Base-by-base conservation (phyloP, 1,284 basidiomycete genomes). In the Leccinum cinnamomeum region DNA sequence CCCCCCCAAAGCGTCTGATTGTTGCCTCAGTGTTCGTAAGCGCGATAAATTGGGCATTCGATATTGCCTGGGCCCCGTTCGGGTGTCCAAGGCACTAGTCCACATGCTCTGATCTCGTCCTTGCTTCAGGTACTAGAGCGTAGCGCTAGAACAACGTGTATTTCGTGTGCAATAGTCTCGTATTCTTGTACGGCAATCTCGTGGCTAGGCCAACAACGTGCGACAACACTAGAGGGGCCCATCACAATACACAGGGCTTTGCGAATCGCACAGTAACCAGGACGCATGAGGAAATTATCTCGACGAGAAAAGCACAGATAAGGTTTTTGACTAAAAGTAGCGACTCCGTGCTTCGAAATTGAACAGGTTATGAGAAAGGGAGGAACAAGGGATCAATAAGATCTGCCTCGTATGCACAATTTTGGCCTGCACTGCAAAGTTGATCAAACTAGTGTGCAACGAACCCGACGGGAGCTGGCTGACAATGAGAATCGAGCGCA, bases 301-400 rank as follows among this genome's bases (percentile, higher is more conserved):
- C 53, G 44, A 62, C 65, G 65, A 74, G 37, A 63, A 69, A 61
- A 60, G 60, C 23, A 65, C 20, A 68, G 59, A 73, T 74, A 71
- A 70, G 64, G 72, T 71, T 71, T 71, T 71, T 72, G 59, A 48
- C 72, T 70, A 70, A 71, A 74, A 44, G 62, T 50, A 61, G 70
- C 68, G 57, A 56, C 28, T 56, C 61, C 67, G 67, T 61, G 63
- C 72, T 71, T 70, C 71, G 61, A 61, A 66, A 65, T 68, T 60
- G 67, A 71, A 72, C 69, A 25, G 46, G 39, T 68, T 59, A 58
- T 67, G 60, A 66, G 62, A 61, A 54, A 65, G 53, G 46, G 41
- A 44, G 39, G 56, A 55, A 62, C 66, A 59, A 62, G 62, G 59
- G 10, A 55, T 59, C 69, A 71, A 63, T 56, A 64, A 71, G 69